Evolutionary conservation across 2,329 filamentous ascomycete genomes (phyloP), one percentile per base, ranked within the genome.

Genomic region (Camillea tinctor): DNA sequence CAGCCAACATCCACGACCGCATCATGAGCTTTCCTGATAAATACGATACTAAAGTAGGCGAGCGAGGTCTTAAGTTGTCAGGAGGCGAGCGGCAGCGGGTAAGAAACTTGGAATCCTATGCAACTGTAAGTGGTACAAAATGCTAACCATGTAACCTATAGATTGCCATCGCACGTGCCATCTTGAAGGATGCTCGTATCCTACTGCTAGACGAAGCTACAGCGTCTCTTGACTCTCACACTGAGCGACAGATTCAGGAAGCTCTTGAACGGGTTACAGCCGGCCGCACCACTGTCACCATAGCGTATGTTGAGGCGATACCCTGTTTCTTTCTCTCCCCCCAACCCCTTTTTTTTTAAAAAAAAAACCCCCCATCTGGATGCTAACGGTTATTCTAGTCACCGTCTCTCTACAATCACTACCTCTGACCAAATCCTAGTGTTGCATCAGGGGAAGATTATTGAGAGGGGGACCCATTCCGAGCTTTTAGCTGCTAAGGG

Each of bases 191-290:
- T 54, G 86, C 89, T 0, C 87, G 86, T 55, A 85, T 92, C 57
- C 80, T 92, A 23, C 81, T 92, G 60, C 79, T 92, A 0, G 89
- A 92, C 66, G 89, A 92, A 72, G 86, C 89, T 0, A 91, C 90
- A 3, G 88, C 87, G 1, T 88, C 88, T 2, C 81, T 92, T 21
- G 84, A 90, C 56, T 84, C 85, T 0, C 81, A 84, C 23, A 87
- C 84, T 0, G 84, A 87, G 67, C 78, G 80, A 36, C 78, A 81
- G 57, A 87, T 87, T 44, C 84, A 87, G 67, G 77, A 81, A 54
- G 81, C 81, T 5, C 79, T 84, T 22, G 75, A 78, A 62, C 75
- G 74, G 23, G 75, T 83, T 6, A 81, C 77, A 17, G 72, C 74
- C 4, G 81, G 80, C 2, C 75, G 81, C 44, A 84, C 81, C 0